Percentiles rank a stretch among this genome's conserved stretches.
Evolutionary conservation across 176 grass and related monocot genomes (phyloP).

Genomic region (Zizania latifolia): DNA sequence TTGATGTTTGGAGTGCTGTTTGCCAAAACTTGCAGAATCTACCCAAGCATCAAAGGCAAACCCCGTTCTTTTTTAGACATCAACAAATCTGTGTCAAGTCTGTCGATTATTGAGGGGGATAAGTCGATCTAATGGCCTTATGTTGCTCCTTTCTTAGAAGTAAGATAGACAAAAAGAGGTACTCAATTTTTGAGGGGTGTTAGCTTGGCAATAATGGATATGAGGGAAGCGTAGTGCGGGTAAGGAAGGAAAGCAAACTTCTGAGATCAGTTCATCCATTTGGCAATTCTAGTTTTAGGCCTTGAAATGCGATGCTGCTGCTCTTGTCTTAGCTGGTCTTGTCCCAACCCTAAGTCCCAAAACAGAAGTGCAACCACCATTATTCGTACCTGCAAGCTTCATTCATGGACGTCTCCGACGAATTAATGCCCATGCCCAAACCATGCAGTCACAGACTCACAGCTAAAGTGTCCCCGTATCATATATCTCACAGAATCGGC

Average conservation of each 20-base stretch:
- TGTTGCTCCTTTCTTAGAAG: neutral
- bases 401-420: neutral
- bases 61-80: no score
- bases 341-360: neutral
- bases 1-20: no score
- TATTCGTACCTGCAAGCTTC: neutral
- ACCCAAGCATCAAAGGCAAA: no score
- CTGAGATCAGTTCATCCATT: neutral
- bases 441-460: neutral
- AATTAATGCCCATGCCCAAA: conserved; percentile 16
- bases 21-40: no score
- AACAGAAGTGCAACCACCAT: neutral
- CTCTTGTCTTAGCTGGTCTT: neutral
- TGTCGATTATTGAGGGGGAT: no score
- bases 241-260: neutral
- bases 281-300: neutral
- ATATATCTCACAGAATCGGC: neutral
- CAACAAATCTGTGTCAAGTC: no score
- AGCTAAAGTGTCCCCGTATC: neutral
- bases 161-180: neutral
- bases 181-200: neutral
- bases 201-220: neutral
- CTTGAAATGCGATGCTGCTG: neutral
- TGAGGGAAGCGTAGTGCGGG: neutral
- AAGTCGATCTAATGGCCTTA: neutral